Conservation (phyloP, 495 filamentous ascomycete genomes). For the Talaromyces nanjingensis region DNA sequence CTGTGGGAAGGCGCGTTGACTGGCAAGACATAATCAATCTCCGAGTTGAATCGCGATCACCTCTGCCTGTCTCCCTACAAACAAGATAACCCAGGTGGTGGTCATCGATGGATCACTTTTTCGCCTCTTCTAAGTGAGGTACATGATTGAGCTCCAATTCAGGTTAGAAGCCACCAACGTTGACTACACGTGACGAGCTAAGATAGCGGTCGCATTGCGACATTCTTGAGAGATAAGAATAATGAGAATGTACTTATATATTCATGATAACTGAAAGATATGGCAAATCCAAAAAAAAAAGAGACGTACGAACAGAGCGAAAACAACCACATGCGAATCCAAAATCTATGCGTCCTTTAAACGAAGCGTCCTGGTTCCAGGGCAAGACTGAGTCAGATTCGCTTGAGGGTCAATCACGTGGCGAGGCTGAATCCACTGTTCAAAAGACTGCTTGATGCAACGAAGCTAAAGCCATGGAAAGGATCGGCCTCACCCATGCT, state of each 20-base stretch:
- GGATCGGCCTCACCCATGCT: slow-evolving; percentile 52
- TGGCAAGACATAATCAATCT: neutral
- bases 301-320: neutral
- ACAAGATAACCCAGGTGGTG: neutral
- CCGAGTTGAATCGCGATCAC: neutral
- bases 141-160: neutral
- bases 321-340: neutral
- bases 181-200: neutral
- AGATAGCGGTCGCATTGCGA: neutral
- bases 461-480: slow-evolving; percentile 95
- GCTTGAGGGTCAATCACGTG: neutral
- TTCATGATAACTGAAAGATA: neutral
- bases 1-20: neutral
- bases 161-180: neutral
- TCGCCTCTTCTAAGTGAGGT: neutral
- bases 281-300: neutral
- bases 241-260: neutral
- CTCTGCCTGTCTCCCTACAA: neutral
- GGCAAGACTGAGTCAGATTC: neutral
- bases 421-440: slow-evolving; percentile 40
- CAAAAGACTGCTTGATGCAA: slow-evolving; percentile 80
- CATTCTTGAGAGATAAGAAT: neutral
- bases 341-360: neutral
- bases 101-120: neutral
- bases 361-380: too few relatives aligned